phyloP scores from a whole-genome alignment of 1,139 yeast genomes.

The Candida sp. region DNA sequence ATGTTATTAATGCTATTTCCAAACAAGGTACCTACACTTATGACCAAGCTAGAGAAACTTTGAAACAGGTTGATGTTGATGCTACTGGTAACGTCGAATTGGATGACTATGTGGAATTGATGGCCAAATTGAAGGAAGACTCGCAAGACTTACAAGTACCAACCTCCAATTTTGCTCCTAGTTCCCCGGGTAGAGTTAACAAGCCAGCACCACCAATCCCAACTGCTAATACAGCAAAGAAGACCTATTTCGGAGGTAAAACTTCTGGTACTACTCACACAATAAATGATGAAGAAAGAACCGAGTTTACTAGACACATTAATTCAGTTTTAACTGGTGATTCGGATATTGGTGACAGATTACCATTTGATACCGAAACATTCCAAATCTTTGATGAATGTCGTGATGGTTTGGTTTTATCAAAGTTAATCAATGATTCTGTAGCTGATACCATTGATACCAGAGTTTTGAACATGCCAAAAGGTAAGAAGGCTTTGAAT shows the following conservation, averaged over 20 bases:
- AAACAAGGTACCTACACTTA: slow-evolving; percentile 77
- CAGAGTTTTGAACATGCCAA: slow-evolving; percentile 89
- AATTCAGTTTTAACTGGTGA: slow-evolving; percentile 93
- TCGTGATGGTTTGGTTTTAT: slow-evolving; percentile 89
- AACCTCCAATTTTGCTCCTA: slow-evolving; percentile 14
- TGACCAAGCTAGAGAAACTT: slow-evolving; percentile 91
- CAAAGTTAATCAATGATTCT: slow-evolving; percentile 93
- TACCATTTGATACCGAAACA: slow-evolving; percentile 92
- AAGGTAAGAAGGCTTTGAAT: slow-evolving; percentile 72
- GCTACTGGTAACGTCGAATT: slow-evolving; percentile 96
- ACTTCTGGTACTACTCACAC: slow-evolving; percentile 96
- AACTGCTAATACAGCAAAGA: slow-evolving; percentile 54
- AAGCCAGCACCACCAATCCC: slow-evolving; percentile 33
- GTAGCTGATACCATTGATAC: slow-evolving; percentile 99
- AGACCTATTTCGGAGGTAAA: slow-evolving; percentile 75
- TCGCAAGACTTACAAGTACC: slow-evolving; percentile 19
- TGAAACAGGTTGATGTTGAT: slow-evolving; percentile 88
- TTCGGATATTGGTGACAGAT: slow-evolving; percentile 73
- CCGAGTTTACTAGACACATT: slow-evolving; percentile 94
- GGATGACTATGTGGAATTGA: slow-evolving; percentile 90
- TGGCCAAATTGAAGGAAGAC: slow-evolving; percentile 55
- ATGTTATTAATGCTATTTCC: slow-evolving; percentile 80
- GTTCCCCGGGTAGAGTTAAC: slow-evolving; percentile 18
- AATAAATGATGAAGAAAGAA: slow-evolving; percentile 94
- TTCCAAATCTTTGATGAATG: slow-evolving; percentile 97